A percentile compares a stretch with the other conserved stretches of the same genome.
phyloP scores from a whole-genome alignment of 192 early-diverging fungal genomes.

The Rhizophagus clarus region DNA sequence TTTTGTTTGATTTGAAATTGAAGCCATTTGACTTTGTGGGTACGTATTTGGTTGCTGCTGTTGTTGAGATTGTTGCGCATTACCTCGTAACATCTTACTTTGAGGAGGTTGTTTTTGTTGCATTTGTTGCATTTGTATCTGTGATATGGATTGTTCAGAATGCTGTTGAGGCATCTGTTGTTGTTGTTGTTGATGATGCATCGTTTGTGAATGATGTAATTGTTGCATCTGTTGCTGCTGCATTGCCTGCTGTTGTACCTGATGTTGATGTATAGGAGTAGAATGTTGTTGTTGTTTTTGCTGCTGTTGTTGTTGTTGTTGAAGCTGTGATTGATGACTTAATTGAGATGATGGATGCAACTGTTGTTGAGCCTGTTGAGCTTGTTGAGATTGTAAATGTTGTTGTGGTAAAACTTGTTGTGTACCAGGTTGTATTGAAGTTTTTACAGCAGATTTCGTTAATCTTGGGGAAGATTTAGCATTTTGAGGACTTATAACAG shows the following conservation, averaged over 20 bases:
- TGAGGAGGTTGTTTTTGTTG: neutral
- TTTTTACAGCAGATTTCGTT: neutral
- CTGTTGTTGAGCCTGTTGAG: neutral
- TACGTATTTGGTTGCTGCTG: conserved; percentile 20
- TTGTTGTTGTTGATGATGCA: neutral
- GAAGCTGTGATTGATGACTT: neutral
- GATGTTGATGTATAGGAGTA: neutral
- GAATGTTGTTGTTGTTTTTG: neutral
- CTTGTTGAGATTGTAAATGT: neutral
- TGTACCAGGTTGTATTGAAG: neutral
- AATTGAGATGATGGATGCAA: conserved; percentile 4
- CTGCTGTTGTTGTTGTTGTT: neutral
- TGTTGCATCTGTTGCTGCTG: neutral
- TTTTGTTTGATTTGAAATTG: neutral
- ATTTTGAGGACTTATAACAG: neutral
- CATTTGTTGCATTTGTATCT: neutral
- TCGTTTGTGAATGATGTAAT: neutral
- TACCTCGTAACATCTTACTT: neutral
- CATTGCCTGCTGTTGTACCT: no score
- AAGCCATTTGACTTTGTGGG: neutral
- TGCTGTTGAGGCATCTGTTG: neutral
- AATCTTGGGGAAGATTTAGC: neutral
- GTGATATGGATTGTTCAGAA: neutral
- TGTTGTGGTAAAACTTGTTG: neutral
- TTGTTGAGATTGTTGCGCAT: neutral